Percentiles rank a stretch among this genome's conserved stretches.
Evolutionary conservation across 2,329 filamentous ascomycete species (phyloP).

Genomic region (Truncatella angustata): DNA sequence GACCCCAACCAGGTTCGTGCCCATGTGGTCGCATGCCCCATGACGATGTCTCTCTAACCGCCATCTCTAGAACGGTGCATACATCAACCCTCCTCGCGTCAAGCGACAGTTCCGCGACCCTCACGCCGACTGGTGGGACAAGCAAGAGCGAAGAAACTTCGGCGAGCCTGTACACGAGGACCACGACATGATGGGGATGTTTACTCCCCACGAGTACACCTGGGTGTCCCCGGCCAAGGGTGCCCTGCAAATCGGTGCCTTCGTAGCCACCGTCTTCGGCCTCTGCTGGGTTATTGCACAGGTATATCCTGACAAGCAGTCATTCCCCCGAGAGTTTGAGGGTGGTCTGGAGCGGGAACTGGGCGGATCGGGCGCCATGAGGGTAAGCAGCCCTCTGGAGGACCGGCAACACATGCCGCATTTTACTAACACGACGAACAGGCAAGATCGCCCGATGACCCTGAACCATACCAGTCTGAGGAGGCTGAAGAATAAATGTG

Average conservation of each 20-base stretch:
- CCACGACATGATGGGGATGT: conserved; percentile 87
- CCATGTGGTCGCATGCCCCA: not conserved
- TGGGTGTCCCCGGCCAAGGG: conserved; percentile 73
- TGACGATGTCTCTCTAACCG: not conserved
- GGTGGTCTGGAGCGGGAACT: conserved; percentile 73
- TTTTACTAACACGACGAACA: conserved; percentile 15
- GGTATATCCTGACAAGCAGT: conserved; percentile 70
- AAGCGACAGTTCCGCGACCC: conserved; percentile 94
- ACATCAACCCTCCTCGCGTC: conserved; percentile 72
- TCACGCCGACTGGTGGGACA: conserved; percentile 93
- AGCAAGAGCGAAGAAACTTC: conserved; percentile 95
- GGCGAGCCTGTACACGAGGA: conserved; percentile 97
- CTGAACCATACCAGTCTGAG: conserved; percentile 43
- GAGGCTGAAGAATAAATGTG: conserved; percentile 24
- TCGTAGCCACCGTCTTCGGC: conserved; percentile 61
- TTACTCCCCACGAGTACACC: conserved; percentile 86
- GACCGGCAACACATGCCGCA: not conserved
- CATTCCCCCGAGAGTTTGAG: conserved; percentile 69
- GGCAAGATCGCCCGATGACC: conserved; percentile 57
- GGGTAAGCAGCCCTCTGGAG: conserved; percentile 49
- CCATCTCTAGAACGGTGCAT: conserved; percentile 73
- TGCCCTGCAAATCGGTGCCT: conserved; percentile 64
- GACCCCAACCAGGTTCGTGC: conserved; percentile 62
- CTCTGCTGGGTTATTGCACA: conserved; percentile 66
- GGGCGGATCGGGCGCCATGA: conserved; percentile 64